Percentiles rank a stretch among this genome's conserved stretches.
These are phyloP conservation scores for Sporothrix inflata DNA, from an alignment of 2,329 filamentous ascomycete species.

Conservation along the genomic window DNA sequence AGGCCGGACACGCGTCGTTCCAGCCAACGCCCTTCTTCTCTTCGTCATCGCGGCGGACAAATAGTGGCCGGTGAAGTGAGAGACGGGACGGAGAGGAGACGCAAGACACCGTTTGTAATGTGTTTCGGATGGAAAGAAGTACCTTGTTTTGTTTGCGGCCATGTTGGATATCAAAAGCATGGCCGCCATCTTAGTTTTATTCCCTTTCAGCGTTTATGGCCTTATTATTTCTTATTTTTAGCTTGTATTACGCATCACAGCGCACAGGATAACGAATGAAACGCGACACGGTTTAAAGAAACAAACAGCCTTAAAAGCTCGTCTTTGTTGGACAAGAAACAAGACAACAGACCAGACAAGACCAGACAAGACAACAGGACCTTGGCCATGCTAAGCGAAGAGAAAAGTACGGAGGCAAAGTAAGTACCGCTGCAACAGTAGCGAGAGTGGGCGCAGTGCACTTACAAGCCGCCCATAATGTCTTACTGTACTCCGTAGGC, in stretches of 20 bases:
- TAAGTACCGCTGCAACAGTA: not conserved
- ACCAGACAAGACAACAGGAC: not conserved
- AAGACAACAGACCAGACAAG: not conserved
- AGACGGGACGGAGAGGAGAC: not conserved
- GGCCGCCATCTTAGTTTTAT: not conserved
- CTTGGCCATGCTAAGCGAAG: not conserved
- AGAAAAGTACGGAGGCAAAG: not conserved
- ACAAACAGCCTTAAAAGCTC: not conserved
- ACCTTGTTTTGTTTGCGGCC: not conserved
- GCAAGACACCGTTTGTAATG: not conserved
- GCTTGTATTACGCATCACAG: not conserved
- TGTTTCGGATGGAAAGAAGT: not conserved
- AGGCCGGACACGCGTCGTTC: constrained; percentile 36
- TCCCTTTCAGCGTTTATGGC: not conserved
- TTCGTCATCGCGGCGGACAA: constrained; percentile 36
- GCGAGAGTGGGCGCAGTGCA: not conserved
- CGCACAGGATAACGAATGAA: constrained; percentile 13
- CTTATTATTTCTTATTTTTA: not conserved
- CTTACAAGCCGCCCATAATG: not conserved
- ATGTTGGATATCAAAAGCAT: constrained; percentile 7
- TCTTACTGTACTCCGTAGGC: constrained; percentile 3
- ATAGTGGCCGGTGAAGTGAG: not conserved
- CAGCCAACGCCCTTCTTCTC: constrained; percentile 53
- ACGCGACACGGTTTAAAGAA: not conserved
- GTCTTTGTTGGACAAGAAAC: not conserved